phyloP scores from a whole-genome alignment of 495 filamentous ascomycete genomes.

The Chlorociboria aeruginascens region DNA sequence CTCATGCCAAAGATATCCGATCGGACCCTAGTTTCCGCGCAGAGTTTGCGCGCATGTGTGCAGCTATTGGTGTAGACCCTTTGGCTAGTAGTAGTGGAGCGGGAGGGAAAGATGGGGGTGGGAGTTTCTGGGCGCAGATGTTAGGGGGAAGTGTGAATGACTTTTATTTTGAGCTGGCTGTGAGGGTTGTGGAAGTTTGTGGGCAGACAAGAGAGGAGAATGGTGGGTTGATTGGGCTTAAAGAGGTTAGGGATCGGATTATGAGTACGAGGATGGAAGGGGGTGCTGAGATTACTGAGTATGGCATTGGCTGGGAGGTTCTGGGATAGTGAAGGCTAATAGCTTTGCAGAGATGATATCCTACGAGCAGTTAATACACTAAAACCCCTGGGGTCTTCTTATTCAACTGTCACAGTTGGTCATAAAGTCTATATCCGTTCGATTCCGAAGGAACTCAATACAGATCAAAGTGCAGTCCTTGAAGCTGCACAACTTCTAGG shows the following conservation, averaged over 20 bases:
- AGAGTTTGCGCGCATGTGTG: constrained; percentile 97
- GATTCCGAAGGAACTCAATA: constrained; percentile 91
- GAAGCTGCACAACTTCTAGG: constrained; percentile 79
- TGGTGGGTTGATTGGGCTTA: constrained; percentile 77
- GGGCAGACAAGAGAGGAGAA: constrained; percentile 79
- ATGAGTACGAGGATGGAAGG: constrained; percentile 62
- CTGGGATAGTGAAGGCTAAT: neutral
- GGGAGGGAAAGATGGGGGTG: constrained; percentile 29
- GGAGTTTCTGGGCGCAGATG: constrained; percentile 86
- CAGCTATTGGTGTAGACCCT: constrained; percentile 91
- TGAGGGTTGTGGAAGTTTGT: constrained; percentile 89
- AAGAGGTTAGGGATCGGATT: constrained; percentile 65
- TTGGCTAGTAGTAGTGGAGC: constrained; percentile 55
- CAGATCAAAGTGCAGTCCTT: constrained; percentile 82
- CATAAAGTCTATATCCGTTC: constrained; percentile 80
- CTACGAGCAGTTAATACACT: constrained; percentile 80
- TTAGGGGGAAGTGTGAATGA: constrained; percentile 87
- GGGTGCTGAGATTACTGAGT: constrained; percentile 58
- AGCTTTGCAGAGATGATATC: constrained; percentile 62
- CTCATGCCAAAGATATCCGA: constrained; percentile 88
- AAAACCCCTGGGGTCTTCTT: constrained; percentile 76
- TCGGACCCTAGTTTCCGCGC: constrained; percentile 90
- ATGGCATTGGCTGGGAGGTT: constrained; percentile 12
- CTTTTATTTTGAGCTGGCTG: constrained; percentile 95
- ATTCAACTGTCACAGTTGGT: constrained; percentile 71